phyloP scores from a whole-genome alignment of 2,329 filamentous ascomycete species.

The Pseudogymnoascus sp. region DNA sequence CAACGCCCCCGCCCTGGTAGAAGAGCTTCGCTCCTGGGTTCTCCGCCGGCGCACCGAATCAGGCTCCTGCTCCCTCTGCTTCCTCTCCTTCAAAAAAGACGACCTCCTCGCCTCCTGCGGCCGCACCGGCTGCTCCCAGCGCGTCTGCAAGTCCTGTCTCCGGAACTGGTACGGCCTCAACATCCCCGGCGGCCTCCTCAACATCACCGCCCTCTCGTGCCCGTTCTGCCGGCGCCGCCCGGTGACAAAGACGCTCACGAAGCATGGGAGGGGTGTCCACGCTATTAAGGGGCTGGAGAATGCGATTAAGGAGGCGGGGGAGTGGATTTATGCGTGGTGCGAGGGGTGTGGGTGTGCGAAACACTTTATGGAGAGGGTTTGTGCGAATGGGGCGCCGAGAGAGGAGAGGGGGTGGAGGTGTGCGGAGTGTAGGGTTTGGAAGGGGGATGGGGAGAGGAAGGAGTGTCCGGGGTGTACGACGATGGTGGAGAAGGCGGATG shows the following conservation, averaged over 20 bases:
- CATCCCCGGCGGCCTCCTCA: neutral
- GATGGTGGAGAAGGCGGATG: neutral
- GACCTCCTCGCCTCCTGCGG: neutral
- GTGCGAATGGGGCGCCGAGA: neutral
- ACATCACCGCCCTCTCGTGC: neutral
- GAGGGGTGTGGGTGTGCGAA: constrained; percentile 26
- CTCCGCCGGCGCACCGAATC: neutral
- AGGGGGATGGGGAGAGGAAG: neutral
- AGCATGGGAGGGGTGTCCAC: neutral
- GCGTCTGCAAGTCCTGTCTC: neutral
- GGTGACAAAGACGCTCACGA: neutral
- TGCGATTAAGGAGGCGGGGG: neutral
- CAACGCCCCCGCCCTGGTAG: neutral
- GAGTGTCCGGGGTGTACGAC: neutral
- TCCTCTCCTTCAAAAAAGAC: neutral
- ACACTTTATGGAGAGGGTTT: neutral
- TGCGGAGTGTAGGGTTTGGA: neutral
- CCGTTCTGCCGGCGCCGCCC: neutral
- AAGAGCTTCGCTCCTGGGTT: neutral
- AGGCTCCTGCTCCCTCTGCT: neutral
- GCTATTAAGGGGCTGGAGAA: neutral
- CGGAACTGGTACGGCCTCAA: neutral
- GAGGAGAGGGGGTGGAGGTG: neutral
- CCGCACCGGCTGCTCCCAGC: neutral
- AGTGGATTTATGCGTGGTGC: neutral